phyloP scores from a whole-genome alignment of 768 basidiomycete genomes.

The Lyophyllum semitale region DNA sequence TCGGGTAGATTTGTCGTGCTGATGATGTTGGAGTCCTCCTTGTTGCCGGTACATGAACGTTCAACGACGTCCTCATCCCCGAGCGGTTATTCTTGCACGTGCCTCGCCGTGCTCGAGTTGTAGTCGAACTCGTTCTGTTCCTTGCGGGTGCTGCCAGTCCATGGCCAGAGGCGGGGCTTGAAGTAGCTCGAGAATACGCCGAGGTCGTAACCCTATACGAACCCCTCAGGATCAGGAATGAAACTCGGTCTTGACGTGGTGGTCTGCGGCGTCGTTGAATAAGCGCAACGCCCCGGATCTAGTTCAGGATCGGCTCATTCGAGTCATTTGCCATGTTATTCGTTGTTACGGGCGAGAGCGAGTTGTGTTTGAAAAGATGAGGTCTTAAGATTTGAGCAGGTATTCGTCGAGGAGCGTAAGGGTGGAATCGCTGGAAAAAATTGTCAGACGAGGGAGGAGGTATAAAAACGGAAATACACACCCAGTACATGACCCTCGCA shows the following conservation, averaged over 20 bases:
- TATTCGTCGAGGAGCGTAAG: conserved; percentile 71
- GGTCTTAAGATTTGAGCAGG: conserved; percentile 89
- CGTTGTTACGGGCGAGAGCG: conserved; percentile 92
- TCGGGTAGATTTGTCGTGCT: too few species aligned
- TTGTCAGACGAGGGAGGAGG: not conserved
- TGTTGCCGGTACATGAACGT: too few species aligned
- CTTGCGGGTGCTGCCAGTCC: too few species aligned
- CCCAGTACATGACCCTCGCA: conserved; percentile 90
- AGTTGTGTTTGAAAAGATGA: conserved; percentile 90
- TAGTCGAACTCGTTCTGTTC: too few species aligned
- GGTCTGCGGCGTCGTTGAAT: conserved; percentile 83
- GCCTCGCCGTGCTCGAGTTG: too few species aligned
- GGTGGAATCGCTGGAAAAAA: conserved; percentile 63
- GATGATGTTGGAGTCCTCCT: too few species aligned
- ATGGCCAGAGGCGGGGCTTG: too few species aligned
- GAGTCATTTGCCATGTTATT: conserved; percentile 98
- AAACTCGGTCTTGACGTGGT: conserved; percentile 97
- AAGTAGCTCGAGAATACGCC: conserved; percentile 99
- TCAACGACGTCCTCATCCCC: too few species aligned
- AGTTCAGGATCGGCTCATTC: conserved; percentile 91
- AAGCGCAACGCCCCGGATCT: conserved; percentile 93
- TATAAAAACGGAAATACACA: conserved; percentile 35
- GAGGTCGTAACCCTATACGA: conserved; percentile 95
- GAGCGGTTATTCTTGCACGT: too few species aligned
- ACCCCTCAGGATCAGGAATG: conserved; percentile 98